These are phyloP conservation scores for Xylaria sp. DNA, from an alignment of 2,329 filamentous ascomycete species.

Conservation along the genomic window DNA sequence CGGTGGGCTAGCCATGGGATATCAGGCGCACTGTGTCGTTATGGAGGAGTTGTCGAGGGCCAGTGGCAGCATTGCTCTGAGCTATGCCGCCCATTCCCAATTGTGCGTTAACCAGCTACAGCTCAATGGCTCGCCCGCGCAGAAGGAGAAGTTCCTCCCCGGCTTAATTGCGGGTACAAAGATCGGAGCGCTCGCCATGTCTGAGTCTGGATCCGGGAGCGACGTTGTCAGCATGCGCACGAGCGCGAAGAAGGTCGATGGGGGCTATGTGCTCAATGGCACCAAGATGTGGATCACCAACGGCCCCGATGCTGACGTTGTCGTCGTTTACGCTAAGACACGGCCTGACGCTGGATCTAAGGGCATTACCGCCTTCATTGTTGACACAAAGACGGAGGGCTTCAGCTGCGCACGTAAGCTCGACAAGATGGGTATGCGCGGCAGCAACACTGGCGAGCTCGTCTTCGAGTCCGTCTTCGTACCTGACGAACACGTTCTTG, in stretches of 20 bases:
- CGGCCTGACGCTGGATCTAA: constrained; percentile 81
- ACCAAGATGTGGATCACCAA: constrained; percentile 99
- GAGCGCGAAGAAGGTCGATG: constrained; percentile 80
- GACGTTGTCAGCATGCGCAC: constrained; percentile 98
- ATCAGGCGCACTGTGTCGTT: constrained; percentile 94
- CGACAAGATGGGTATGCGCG: constrained; percentile 98
- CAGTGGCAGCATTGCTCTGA: constrained; percentile 84
- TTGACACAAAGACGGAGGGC: constrained; percentile 75
- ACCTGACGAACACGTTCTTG: constrained; percentile 82
- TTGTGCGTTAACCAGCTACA: constrained; percentile 96
- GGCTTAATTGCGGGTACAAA: constrained; percentile 81
- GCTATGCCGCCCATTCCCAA: constrained; percentile 95
- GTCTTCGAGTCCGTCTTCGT: constrained; percentile 93
- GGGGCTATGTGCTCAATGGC: constrained; percentile 86
- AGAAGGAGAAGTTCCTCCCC: constrained; percentile 84
- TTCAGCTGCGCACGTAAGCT: constrained; percentile 91
- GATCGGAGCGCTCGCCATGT: constrained; percentile 93
- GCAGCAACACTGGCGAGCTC: constrained; percentile 94
- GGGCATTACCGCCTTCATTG: constrained; percentile 94
- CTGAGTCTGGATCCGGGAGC: constrained; percentile 87
- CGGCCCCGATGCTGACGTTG: constrained; percentile 89
- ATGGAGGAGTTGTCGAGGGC: constrained; percentile 95
- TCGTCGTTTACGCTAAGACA: constrained; percentile 98
- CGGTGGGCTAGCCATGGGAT: constrained; percentile 89
- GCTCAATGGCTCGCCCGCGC: constrained; percentile 81